Evolutionary conservation across 192 early-diverging fungal species (phyloP).

Genomic region (Coemansia furcata): DNA sequence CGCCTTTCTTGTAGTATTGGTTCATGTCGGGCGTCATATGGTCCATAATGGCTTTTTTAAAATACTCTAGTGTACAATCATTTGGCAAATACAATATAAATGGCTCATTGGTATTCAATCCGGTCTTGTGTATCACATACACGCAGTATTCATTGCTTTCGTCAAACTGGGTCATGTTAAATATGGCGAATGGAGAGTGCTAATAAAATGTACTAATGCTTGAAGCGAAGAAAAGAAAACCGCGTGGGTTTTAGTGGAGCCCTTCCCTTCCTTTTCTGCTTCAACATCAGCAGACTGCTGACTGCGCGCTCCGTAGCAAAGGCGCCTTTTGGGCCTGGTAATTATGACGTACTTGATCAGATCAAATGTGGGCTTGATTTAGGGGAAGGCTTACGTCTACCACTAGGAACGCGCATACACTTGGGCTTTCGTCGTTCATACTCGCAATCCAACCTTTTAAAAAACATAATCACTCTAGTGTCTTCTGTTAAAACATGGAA

Average conservation of each 20-base stretch:
- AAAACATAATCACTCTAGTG: neutral
- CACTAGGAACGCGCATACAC: neutral
- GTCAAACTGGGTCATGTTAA: neutral
- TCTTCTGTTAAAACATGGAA: constrained; percentile 53
- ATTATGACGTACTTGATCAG: neutral
- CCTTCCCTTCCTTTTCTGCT: neutral
- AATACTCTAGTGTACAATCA: neutral
- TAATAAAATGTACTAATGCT: neutral
- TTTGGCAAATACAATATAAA: neutral
- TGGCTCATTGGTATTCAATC: neutral
- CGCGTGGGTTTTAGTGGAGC: neutral
- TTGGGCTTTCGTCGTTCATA: neutral
- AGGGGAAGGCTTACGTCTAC: neutral
- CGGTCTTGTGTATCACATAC: neutral
- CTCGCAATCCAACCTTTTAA: neutral
- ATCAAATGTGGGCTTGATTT: neutral
- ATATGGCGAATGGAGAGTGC: neutral
- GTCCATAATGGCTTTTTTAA: neutral
- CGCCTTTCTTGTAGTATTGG: neutral
- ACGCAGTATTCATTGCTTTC: neutral
- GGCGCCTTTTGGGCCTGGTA: neutral
- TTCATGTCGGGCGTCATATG: neutral
- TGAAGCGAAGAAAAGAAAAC: neutral
- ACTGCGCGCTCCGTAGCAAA: neutral
- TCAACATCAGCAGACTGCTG: neutral